These are phyloP conservation scores for Remersonia thermophila DNA, from an alignment of 2,329 filamentous ascomycete genomes.

Conservation along the genomic window DNA sequence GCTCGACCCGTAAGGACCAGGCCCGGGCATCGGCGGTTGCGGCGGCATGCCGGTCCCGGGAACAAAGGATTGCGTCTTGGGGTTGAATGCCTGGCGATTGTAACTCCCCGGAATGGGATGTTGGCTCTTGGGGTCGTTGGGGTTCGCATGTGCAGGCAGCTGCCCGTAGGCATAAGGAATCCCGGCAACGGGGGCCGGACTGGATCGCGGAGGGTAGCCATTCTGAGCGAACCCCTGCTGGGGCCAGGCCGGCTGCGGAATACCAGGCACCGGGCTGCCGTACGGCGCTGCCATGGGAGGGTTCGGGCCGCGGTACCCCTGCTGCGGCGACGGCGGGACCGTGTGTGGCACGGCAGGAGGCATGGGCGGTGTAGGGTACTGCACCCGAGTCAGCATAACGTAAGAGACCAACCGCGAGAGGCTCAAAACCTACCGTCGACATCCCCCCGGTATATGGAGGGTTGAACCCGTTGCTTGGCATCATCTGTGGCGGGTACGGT, in stretches of 20 bases:
- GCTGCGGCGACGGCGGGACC: slow-evolving; percentile 10
- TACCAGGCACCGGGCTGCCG: slow-evolving; percentile 23
- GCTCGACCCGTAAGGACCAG: slow-evolving; percentile 34
- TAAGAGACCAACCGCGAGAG: too few relatives aligned
- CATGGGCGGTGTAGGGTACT: slow-evolving; percentile 26
- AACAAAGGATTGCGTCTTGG: slow-evolving; percentile 85
- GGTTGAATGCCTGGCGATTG: slow-evolving; percentile 79
- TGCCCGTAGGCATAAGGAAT: slow-evolving; percentile 69
- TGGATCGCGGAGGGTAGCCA: slow-evolving; percentile 17
- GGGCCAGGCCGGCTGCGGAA: slow-evolving; percentile 26
- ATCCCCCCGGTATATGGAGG: slow-evolving; percentile 32
- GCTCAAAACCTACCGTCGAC: slow-evolving; percentile 31
- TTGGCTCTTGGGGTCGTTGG: slow-evolving; percentile 60
- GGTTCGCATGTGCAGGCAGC: slow-evolving; percentile 55
- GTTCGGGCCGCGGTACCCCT: slow-evolving; percentile 26
- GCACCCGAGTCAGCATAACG: slow-evolving; percentile 5
- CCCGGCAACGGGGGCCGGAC: slow-evolving; percentile 19
- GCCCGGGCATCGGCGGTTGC: slow-evolving; percentile 25
- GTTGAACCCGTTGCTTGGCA: slow-evolving; percentile 27
- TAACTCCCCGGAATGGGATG: slow-evolving; percentile 73
- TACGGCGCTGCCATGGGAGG: slow-evolving; percentile 24
- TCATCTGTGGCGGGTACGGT: slow-evolving; percentile 30
- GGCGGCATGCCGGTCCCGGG: slow-evolving; percentile 46
- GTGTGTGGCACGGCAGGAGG: slow-evolving; percentile 12
- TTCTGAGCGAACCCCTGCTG: slow-evolving; percentile 21